Conservation (phyloP, 2,329 filamentous ascomycete species). For the Blumeria graminis region DNA sequence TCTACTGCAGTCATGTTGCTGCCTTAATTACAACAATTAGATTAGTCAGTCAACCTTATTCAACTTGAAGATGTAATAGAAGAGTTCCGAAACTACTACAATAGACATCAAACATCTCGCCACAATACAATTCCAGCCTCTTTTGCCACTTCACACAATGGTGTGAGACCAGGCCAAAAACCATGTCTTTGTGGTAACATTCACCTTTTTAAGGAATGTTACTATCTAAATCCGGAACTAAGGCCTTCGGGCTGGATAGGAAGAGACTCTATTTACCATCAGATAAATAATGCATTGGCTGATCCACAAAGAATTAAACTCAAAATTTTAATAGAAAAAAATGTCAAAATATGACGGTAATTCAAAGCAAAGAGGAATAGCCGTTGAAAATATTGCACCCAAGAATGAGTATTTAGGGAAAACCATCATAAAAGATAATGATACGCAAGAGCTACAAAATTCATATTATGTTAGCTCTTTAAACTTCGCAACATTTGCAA, state of each 20-base stretch:
- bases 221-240: neutral
- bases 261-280: neutral
- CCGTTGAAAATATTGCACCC: neutral
- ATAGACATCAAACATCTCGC: neutral
- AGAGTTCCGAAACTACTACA: neutral
- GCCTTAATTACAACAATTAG: too few relatives aligned
- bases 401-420: neutral
- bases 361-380: neutral
- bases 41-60: neutral
- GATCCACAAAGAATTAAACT: neutral
- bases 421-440: neutral
- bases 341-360: neutral
- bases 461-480: neutral
- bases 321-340: neutral
- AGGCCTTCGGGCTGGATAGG: neutral
- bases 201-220: conserved; percentile 1
- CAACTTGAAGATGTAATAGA: neutral
- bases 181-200: neutral
- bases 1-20: too few relatives aligned
- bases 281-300: neutral
- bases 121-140: neutral
- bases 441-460: neutral
- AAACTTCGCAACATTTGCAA: neutral
- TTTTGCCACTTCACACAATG: neutral
- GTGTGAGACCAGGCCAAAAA: neutral